Evolutionary conservation across 441 rosid genomes (phyloP), one percentile per base, ranked within the genome.

Genomic region (Theobroma grandiflorum): DNA sequence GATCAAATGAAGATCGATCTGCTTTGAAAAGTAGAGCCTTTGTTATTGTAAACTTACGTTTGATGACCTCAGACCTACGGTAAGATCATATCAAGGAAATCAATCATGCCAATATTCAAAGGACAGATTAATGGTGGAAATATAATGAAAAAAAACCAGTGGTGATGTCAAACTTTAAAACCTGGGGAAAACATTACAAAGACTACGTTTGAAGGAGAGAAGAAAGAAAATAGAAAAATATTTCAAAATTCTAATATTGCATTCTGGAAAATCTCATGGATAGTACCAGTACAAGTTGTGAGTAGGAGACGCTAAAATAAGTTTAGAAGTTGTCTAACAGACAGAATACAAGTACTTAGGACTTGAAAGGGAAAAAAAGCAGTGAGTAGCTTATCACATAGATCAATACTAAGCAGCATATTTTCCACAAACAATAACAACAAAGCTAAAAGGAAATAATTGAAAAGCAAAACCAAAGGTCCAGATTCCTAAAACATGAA

Each of bases 21-120:
- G 98, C 97, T 90, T 91, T 95, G 76, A 87, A 80, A 35, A 95
- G 90, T 73, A 95, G 86, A 78, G 95, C 97, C 87, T 88, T 95
- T 75, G 96, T 85, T 84, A 95, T 91, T 4, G 92, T 88, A 77
- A 88, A 93, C 84, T 84, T 95, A 15, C 98, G 94, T 80, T 93
- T 91, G 75, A 92, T 86, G 69, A 87, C 88, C 90, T 89, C 93
- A 0, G 95, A 91, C 83, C 98, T 95, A 84, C 3, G 1, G 66
- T 55, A 35, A 4, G 31, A 33, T 43, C 77, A 16, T 38, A 49
- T 7, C 8, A 33, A 63, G 69, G 59, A 52, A 35, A 64, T 64
- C 22, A 64, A 38, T 8, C 42, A 35, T 18, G 63, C 76, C n/a
- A 72, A 55, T 10, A 37, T 55, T 55, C 18, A 53, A 72, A 37